Conservation (phyloP, 129 eudicot genomes). For the Artemisia tridentata region DNA sequence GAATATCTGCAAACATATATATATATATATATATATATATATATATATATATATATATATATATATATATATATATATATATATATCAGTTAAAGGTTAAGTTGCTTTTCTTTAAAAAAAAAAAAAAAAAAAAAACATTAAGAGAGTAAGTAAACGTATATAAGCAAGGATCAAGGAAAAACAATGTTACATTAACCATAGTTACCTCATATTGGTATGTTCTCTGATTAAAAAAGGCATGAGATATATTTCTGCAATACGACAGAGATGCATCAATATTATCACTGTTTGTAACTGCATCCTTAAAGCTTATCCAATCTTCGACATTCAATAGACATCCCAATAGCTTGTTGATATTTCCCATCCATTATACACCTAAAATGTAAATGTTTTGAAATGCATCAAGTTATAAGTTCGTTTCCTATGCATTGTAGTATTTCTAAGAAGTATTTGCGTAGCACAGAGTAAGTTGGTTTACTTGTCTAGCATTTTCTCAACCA, state of each 20-base stretch:
- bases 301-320: conserved; percentile 91
- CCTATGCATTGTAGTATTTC: too few species aligned
- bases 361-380: conserved; percentile 79
- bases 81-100: too few species aligned
- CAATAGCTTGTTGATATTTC: conserved; percentile 89
- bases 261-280: conserved; percentile 65
- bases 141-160: neutral
- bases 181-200: neutral
- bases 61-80: too few species aligned
- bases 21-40: too few species aligned
- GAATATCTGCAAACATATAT: conserved; percentile 47
- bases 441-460: neutral
- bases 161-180: too few species aligned
- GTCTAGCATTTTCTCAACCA: conserved; percentile 93
- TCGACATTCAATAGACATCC: conserved; percentile 90
- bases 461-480: conserved; percentile 52
- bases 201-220: conserved; percentile 83
- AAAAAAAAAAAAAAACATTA: too few species aligned
- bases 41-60: too few species aligned
- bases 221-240: conserved; percentile 71
- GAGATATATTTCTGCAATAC: conserved; percentile 81
- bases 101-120: too few species aligned
- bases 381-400: too few species aligned
- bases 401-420: neutral
- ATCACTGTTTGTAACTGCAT: conserved; percentile 80